Evolutionary conservation across 1,284 basidiomycete species (phyloP).

Genomic region (Cutaneotrichosporon arboriforme): DNA sequence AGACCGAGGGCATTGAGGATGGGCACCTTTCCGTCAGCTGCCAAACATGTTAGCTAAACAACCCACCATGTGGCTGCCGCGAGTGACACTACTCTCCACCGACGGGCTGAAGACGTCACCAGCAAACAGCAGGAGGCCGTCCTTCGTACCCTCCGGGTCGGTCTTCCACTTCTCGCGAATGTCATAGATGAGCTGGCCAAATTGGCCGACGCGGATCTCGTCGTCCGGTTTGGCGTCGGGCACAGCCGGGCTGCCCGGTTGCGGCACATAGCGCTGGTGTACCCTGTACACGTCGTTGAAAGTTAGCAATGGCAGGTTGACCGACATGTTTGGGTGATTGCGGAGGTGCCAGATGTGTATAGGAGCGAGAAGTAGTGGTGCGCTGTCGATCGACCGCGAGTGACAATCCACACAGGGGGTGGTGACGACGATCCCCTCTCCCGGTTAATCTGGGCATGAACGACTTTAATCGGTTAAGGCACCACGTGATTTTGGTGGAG

Average conservation of each 20-base stretch:
- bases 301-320: slow-evolving; percentile 38
- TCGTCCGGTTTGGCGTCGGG: slow-evolving; percentile 5
- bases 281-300: slow-evolving; percentile 55
- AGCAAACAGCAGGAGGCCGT: slow-evolving; percentile 78
- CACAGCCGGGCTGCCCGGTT: slow-evolving; percentile 28
- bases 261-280: slow-evolving; percentile 52
- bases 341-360: background rate
- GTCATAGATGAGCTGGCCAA: slow-evolving; percentile 43
- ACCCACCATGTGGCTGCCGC: slow-evolving; percentile 84
- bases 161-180: slow-evolving; percentile 38
- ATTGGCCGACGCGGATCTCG: slow-evolving; percentile 49
- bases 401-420: background rate
- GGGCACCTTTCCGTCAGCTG: slow-evolving; percentile 55
- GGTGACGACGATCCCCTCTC: background rate
- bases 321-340: slow-evolving; percentile 13
- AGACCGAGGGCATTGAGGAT: slow-evolving; percentile 60
- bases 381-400: background rate
- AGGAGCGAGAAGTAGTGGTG: background rate
- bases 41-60: background rate
- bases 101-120: slow-evolving; percentile 83
- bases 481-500: too few species aligned
- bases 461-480: background rate
- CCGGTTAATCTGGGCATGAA: background rate
- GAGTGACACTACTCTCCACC: slow-evolving; percentile 76
- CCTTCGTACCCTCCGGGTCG: slow-evolving; percentile 46